Base-by-base conservation (phyloP, 768 basidiomycete genomes). In the Flagelloscypha sp. region DNA sequence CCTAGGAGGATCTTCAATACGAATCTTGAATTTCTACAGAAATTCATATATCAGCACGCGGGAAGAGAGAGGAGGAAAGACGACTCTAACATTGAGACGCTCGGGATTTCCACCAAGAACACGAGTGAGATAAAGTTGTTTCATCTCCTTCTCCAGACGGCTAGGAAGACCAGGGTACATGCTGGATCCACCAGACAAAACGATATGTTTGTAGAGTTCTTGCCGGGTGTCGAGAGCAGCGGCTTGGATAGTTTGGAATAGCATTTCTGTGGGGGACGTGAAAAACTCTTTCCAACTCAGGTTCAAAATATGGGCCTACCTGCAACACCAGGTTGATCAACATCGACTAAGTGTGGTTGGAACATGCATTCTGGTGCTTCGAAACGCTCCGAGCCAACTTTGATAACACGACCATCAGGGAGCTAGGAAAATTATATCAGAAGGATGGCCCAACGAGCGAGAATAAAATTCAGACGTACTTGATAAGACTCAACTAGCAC, bases 351-450 rank as follows among this genome's bases (percentile, higher is more conserved):
- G 57, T 94, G 88, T 15, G 95, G 95, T 56, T 99, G 94, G 81
- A 99, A 98, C 90, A 98, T 92, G 64, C 95, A 98, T 62, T 99
- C 95, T 5, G 95, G 94, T 9, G 94, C 95, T 61, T 98, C 94
- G 53, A 97, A 99, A 9, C 95, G 84, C 57, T 99, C 95, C 0
- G 92, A 89, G 19, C 94, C 95, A 42, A 98, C 90, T 69, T 94
- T 95, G 72, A 98, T 95, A 10, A 70, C 76, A 36, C 95, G 86
- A 1, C 95, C 95, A 51, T 98, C 95, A 12, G 92, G 90, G 29
- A 95, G 79, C 87, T 93, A 48, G 6, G 12, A 11, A 16, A 21
- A 31, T 21, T 24, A 30, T 39, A 36, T n/a, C 13, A 31, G 9
- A 16, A 22, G 23, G 15, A 36, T 11, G 22, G 7, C 5, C n/a